Conservation (phyloP, 2,329 filamentous ascomycete genomes). For the Penicillium freii region DNA sequence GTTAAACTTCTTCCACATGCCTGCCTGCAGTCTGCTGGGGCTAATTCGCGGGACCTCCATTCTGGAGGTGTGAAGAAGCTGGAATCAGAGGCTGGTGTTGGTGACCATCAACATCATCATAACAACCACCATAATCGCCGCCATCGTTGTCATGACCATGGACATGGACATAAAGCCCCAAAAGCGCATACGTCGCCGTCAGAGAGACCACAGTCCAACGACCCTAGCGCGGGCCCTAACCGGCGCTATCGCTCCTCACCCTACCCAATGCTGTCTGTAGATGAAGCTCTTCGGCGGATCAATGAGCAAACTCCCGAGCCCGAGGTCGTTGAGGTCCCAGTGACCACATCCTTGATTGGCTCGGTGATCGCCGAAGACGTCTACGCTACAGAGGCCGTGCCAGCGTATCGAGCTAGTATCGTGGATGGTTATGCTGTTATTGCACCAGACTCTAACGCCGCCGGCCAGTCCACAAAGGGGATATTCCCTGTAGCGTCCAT, state of each 20-base stretch:
- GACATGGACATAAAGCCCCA: conserved; percentile 62
- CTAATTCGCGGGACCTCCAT: conserved; percentile 76
- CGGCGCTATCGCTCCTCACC: conserved; percentile 79
- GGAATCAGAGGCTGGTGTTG: conserved; percentile 75
- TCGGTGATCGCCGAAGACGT: conserved; percentile 81
- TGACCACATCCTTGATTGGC: conserved; percentile 67
- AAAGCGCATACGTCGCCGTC: conserved; percentile 70
- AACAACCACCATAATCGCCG: conserved; percentile 47
- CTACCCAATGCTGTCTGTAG: conserved; percentile 86
- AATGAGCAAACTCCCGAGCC: conserved; percentile 68
- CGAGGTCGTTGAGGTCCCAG: conserved; percentile 55
- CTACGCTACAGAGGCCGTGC: conserved; percentile 75
- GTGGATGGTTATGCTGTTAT: conserved; percentile 94
- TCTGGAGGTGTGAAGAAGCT: conserved; percentile 77
- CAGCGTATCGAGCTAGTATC: conserved; percentile 91
- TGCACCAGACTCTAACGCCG: conserved; percentile 48
- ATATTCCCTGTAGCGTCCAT: conserved; percentile 82
- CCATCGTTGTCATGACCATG: conserved; percentile 57
- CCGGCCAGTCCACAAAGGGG: conserved; percentile 65
- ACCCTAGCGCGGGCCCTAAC: conserved; percentile 59
- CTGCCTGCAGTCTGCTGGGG: conserved; percentile 83
- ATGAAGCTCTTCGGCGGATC: conserved; percentile 74
- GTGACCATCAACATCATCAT: conserved; percentile 29
- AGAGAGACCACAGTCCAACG: conserved; percentile 58
- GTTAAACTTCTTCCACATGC: conserved; percentile 91